Evolutionary conservation across 2,329 filamentous ascomycete species (phyloP).

Genomic region (Fusarium sp.): DNA sequence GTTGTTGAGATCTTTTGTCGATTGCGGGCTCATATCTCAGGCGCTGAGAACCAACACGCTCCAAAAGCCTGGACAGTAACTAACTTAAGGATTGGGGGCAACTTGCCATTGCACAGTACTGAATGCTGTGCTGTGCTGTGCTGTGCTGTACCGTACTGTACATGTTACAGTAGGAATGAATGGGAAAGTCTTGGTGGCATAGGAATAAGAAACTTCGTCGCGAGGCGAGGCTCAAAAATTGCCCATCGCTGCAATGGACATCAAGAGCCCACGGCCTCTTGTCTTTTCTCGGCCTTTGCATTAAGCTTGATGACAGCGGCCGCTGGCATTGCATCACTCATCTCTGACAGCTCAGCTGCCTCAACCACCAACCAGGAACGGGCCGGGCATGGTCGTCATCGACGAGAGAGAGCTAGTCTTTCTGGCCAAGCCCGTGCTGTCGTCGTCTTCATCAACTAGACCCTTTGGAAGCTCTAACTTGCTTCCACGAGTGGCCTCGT

Average conservation of each 20-base stretch:
- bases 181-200: background rate
- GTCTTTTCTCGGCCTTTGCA: background rate
- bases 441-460: background rate
- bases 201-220: background rate
- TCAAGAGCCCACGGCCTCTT: background rate
- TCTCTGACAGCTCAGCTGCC: slow-evolving; percentile 25
- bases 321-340: background rate
- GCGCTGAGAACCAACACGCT: slow-evolving; percentile 17
- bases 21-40: slow-evolving; percentile 32
- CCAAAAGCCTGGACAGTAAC: slow-evolving; percentile 1
- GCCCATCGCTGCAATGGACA: background rate
- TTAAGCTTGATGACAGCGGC: slow-evolving; percentile 5
- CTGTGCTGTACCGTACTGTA: background rate
- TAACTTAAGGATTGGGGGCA: background rate
- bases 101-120: background rate
- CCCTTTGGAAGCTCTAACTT: background rate
- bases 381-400: slow-evolving; percentile 12
- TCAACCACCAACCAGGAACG: slow-evolving; percentile 22
- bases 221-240: background rate
- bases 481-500: background rate
- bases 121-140: background rate
- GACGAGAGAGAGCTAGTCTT: background rate
- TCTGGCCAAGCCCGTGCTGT: background rate
- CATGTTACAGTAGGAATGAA: background rate
- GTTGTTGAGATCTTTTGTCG: slow-evolving; percentile 1